Evolutionary conservation across 441 rosid species (phyloP), one percentile per base, ranked within the genome.

Genomic region (Populus hybrid): DNA sequence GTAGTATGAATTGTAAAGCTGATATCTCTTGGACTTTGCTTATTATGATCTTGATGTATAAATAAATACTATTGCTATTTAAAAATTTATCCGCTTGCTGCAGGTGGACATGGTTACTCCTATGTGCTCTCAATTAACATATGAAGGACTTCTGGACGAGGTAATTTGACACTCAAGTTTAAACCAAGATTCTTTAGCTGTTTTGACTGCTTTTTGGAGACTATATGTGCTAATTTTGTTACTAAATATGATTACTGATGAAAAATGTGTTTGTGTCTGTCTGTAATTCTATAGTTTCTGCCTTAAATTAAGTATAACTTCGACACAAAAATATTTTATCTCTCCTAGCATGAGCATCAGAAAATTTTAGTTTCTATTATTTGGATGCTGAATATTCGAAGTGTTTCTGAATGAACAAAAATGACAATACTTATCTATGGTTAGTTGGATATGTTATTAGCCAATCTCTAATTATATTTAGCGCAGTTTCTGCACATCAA

Each of bases 51-150:
- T 50, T 5, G 50, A 40, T 40, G 50, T 40, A 9, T 50, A 50
- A 50, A 50, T 50, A 50, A 16, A 50, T 16, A 50, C n/a, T 14
- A 0, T 6, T 50, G 32, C 8, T 50, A 16, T 50, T 5, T 50
- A 50, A 50, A 16, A 50, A 16, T 50, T 50, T 50, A 50, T 50
- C 59, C 4, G 32, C 81, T 76, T 75, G 71, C 69, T 87, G 82
- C 90, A 95, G 99, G 97, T 92, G 82, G 99, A 95, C 88, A 89
- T 94, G 97, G 88, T 92, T 76, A 94, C 97, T 71, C 99, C 99
- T 18, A 91, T 94, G 97, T 91, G 95, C 76, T 86, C 97, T 71
- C 99, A 94, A 78, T 84, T 95, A 77, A 95, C 99, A 40, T 95
- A 95, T 81, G 99, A 94, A 85, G 99, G 99, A 79, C 88, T 95